phyloP scores from a whole-genome alignment of 2,329 filamentous ascomycete species.

The Penicillium nordicum region DNA sequence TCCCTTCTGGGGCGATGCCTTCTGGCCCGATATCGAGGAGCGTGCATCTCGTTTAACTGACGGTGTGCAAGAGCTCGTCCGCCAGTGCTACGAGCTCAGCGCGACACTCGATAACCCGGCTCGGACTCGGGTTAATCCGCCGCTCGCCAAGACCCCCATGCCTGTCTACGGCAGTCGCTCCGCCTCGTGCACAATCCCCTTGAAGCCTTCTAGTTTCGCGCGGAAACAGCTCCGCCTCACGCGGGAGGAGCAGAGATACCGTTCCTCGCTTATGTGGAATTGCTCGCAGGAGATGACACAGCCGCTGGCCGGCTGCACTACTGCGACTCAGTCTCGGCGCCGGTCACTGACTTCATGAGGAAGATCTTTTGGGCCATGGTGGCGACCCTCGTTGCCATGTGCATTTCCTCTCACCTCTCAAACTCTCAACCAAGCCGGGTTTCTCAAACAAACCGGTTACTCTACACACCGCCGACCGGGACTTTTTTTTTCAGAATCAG shows the following conservation, averaged over 20 bases:
- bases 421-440: neutral
- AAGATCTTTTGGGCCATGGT: neutral
- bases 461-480: neutral
- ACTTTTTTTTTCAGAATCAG: neutral
- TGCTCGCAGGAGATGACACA: slow-evolving; percentile 20
- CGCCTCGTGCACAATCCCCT: slow-evolving; percentile 23
- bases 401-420: neutral
- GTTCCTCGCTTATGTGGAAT: slow-evolving; percentile 26
- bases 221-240: slow-evolving; percentile 31
- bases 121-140: slow-evolving; percentile 17
- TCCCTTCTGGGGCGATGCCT: slow-evolving; percentile 42
- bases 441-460: neutral
- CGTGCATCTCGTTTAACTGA: slow-evolving; percentile 38
- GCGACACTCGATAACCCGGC: slow-evolving; percentile 23
- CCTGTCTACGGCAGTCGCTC: slow-evolving; percentile 21
- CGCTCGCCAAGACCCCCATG: slow-evolving; percentile 14
- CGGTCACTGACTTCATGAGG: slow-evolving; percentile 26
- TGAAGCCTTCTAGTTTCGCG: slow-evolving; percentile 32
- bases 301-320: slow-evolving; percentile 15
- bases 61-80: slow-evolving; percentile 39
- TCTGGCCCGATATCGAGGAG: slow-evolving; percentile 43
- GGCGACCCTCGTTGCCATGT: neutral
- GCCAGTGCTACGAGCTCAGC: slow-evolving; percentile 40
- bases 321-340: slow-evolving; percentile 20
- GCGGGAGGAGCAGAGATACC: slow-evolving; percentile 35